A percentile compares a stretch with the other conserved stretches of the same genome.
phyloP scores from a whole-genome alignment of 352 stramenopile species.

The Blastocystis sp. region DNA sequence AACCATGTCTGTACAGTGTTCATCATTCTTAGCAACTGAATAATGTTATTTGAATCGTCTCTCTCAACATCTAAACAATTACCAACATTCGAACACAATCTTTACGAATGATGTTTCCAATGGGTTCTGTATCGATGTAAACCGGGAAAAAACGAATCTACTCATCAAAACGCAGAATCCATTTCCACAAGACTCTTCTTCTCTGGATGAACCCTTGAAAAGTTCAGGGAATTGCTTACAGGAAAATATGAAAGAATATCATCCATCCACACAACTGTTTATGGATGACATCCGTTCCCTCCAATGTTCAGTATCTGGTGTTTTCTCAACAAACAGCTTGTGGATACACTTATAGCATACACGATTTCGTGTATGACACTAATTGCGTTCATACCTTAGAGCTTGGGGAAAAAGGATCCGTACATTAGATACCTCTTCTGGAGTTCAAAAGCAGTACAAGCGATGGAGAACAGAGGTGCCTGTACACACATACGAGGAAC shows the following conservation, averaged over 20 bases:
- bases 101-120: not conserved
- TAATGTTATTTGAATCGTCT: slow-evolving; percentile 30
- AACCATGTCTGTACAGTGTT: not conserved
- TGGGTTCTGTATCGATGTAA: not conserved
- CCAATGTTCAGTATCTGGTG: no score
- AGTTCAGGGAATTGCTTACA: not conserved
- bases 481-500: slow-evolving; percentile 78
- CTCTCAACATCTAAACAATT: not conserved
- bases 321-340: slow-evolving; percentile 24
- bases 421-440: slow-evolving; percentile 77
- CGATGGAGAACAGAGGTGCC: slow-evolving; percentile 77
- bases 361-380: not conserved
- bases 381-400: not conserved
- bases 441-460: slow-evolving; percentile 75
- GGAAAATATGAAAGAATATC: slow-evolving; percentile 28
- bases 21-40: slow-evolving; percentile 9
- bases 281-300: not conserved
- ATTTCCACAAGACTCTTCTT: not conserved
- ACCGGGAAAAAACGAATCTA: not conserved
- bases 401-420: slow-evolving; percentile 55
- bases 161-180: not conserved
- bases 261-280: slow-evolving; percentile 3
- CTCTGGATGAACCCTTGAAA: not conserved
- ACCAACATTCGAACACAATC: not conserved
- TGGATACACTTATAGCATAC: not conserved